Conservation (phyloP, 2,329 filamentous ascomycete genomes). For the Venturia aucupariae region DNA sequence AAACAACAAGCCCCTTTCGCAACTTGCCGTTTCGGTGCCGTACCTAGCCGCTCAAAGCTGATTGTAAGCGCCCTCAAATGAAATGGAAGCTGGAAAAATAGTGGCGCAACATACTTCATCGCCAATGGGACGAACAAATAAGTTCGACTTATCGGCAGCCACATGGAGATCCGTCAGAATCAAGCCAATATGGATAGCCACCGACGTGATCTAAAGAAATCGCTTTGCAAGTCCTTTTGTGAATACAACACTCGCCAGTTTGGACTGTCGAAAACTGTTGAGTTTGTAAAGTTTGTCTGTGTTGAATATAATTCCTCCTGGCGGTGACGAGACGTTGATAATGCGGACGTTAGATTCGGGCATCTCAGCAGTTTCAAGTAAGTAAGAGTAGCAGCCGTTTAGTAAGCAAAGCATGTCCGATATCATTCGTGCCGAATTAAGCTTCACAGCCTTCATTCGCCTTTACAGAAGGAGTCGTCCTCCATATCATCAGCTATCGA, state of each 20-base stretch:
- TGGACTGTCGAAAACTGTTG: constrained; percentile 27
- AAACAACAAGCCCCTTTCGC: constrained; percentile 35
- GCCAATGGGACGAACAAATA: not conserved
- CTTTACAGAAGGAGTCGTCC: constrained; percentile 4
- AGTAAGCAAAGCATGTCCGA: constrained; percentile 16
- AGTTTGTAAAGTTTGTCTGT: constrained; percentile 1
- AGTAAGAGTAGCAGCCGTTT: constrained; percentile 13
- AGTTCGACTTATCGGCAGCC: not conserved
- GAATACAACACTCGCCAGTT: constrained; percentile 43
- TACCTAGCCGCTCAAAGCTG: constrained; percentile 37
- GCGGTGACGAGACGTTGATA: constrained; percentile 12
- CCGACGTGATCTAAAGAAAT: constrained; percentile 37
- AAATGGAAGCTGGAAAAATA: constrained; percentile 17
- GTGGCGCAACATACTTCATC: not conserved
- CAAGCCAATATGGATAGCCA: constrained; percentile 41
- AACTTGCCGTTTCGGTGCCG: constrained; percentile 25
- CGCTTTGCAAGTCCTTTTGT: constrained; percentile 32
- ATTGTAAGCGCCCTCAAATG: constrained; percentile 29
- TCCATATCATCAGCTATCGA: not conserved
- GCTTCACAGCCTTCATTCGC: constrained; percentile 15
- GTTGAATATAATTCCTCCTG: constrained; percentile 6
- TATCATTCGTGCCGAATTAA: constrained; percentile 17
- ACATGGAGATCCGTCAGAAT: constrained; percentile 35
- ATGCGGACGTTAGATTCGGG: constrained; percentile 14
- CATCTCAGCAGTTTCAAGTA: constrained; percentile 9